Conservation (phyloP, 2,329 filamentous ascomycete species). For the Parascedosporium putredinis region DNA sequence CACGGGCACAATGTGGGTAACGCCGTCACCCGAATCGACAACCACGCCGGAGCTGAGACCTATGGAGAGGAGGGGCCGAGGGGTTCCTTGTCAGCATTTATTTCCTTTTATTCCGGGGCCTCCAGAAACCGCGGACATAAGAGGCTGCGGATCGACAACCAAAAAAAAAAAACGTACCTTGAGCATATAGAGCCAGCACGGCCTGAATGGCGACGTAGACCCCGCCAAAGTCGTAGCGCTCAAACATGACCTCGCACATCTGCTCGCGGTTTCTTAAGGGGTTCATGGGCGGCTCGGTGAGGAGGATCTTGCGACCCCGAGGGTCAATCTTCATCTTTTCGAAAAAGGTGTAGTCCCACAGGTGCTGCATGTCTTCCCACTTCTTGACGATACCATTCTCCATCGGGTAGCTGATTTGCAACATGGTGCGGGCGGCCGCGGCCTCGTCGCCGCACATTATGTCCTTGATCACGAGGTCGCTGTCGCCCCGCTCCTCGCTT, state of each 20-base stretch:
- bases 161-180: constrained; percentile 51
- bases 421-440: constrained; percentile 87
- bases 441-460: constrained; percentile 99
- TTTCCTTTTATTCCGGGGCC: too few relatives aligned
- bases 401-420: constrained; percentile 99
- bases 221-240: constrained; percentile 89
- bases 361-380: constrained; percentile 99
- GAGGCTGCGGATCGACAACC: background rate
- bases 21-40: constrained; percentile 94
- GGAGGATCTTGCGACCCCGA: constrained; percentile 85
- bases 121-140: background rate
- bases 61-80: constrained; percentile 20
- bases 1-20: constrained; percentile 96
- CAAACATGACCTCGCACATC: constrained; percentile 99
- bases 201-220: constrained; percentile 98
- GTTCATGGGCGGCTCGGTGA: constrained; percentile 97
- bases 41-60: constrained; percentile 90
- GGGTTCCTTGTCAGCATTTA: too few relatives aligned
- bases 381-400: constrained; percentile 99
- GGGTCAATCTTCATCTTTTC: constrained; percentile 95
- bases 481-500: constrained; percentile 70
- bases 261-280: constrained; percentile 92
- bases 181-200: constrained; percentile 88
- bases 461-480: constrained; percentile 70
- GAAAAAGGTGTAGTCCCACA: constrained; percentile 98